Conservation (phyloP, 371 early-diverging fungal genomes). For the Entomophthora muscae region DNA sequence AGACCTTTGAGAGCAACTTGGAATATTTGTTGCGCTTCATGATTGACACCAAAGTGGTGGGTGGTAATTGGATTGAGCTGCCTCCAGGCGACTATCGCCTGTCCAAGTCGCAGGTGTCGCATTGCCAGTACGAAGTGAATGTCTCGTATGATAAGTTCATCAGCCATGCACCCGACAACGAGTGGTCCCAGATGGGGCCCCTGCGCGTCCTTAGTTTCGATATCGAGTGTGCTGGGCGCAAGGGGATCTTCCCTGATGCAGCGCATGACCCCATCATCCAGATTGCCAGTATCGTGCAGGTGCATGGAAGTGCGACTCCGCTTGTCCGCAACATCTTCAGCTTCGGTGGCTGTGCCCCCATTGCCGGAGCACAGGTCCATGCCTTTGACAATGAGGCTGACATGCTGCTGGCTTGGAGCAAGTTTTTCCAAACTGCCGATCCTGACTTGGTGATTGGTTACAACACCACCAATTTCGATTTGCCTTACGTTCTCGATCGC, state of each 20-base stretch:
- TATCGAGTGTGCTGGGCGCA: constrained; percentile 97
- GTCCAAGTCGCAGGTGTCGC: constrained; percentile 24
- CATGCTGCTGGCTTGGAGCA: constrained; percentile 73
- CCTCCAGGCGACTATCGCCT: constrained; percentile 47
- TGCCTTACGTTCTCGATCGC: constrained; percentile 93
- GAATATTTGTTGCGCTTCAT: constrained; percentile 89
- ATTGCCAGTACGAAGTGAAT: constrained; percentile 73
- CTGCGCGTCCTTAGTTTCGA: constrained; percentile 95
- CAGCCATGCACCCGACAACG: constrained; percentile 72
- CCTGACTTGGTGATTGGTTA: constrained; percentile 99
- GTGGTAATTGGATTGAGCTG: constrained; percentile 88
- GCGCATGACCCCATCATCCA: constrained; percentile 97
- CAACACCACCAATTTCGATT: constrained; percentile 97
- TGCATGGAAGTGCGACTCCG: constrained; percentile 77
- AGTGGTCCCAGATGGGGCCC: constrained; percentile 90
- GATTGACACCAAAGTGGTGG: constrained; percentile 74
- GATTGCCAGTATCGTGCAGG: constrained; percentile 90
- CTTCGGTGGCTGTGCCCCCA: constrained; percentile 71
- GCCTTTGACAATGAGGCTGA: constrained; percentile 74
- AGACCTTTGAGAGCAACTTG: constrained; percentile 87
- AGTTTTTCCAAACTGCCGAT: constrained; percentile 58
- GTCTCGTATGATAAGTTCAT: constrained; percentile 46
- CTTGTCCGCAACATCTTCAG: constrained; percentile 90
- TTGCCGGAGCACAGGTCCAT: constrained; percentile 83
- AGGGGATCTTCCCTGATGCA: constrained; percentile 94